Evolutionary conservation across 2,329 filamentous ascomycete species (phyloP), one percentile per base, ranked within the genome.

Genomic region (Dactylellina drechsleri): DNA sequence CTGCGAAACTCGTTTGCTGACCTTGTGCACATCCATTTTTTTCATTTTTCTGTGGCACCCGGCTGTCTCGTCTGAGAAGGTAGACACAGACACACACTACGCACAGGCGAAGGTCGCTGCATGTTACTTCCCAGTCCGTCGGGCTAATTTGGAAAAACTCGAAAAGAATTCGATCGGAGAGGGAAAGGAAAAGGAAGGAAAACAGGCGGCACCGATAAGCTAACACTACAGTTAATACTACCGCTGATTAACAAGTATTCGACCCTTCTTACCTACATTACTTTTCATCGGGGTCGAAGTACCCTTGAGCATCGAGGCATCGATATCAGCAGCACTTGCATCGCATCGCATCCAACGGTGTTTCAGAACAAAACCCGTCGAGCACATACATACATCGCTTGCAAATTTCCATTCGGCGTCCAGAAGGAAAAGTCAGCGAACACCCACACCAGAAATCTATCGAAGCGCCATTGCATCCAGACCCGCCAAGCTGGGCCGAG

Each of bases 61-160:
- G 57, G 43, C 45, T 40, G 64, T 64, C 62, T 67, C 70, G 64
- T 67, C 70, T 67, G 70, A 52, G 57, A 67, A 66, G 43, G 58
- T 67, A 49, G 41, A 67, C 67, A 36, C 8, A 49, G 15, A 5
- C 16, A 23, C 20, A 47, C 16, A 36, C 31, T 10, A n/a, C 13
- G 6, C 13, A 13, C 15, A 5, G 23, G 23, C 23, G 13, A 23
- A 52, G n/a, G 16, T 57, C 20, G 41, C 53, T 58, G 52, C 66
- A 58, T 47, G 16, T 62, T 36, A 13, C 36, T 52, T 45, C 52
- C 45, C 45, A 59, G 67, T 36, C 61, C 60, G 49, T 61, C 68
- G 49, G 68, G 61, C 49, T 57, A 66, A 74, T 66, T 67, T 74
- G 57, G 43, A 43, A 68, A 64, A 58, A 67, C 15, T 20, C 45